Evolutionary conservation across 352 stramenopile genomes (phyloP).

Genomic region (Phytophthora kernoviae): DNA sequence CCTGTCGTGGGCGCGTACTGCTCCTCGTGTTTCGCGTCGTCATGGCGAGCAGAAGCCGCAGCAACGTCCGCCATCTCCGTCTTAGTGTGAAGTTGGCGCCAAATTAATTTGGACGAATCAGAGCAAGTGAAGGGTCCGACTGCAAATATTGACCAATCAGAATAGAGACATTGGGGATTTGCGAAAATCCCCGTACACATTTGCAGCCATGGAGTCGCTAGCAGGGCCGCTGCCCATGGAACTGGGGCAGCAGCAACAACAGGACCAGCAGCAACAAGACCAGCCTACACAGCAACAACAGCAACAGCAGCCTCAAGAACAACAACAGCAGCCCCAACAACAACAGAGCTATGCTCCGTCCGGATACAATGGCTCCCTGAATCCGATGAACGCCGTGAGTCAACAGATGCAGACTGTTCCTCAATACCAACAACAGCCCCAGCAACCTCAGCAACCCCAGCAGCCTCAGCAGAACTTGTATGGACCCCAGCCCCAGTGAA

Average conservation of each 20-base stretch:
- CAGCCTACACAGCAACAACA: conserved; percentile 2
- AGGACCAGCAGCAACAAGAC: conserved; percentile 16
- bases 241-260: conserved; percentile 11
- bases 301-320: conserved; percentile 7
- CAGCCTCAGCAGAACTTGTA: conserved; percentile 25
- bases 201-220: conserved; percentile 11
- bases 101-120: too few species aligned
- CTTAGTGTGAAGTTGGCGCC: conserved; percentile 9
- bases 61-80: neutral
- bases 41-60: neutral
- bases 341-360: conserved; percentile 18
- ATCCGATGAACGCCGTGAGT: conserved; percentile 2
- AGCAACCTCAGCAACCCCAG: conserved; percentile 26
- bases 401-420: conserved; percentile 26
- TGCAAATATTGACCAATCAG: too few species aligned
- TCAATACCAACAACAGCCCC: conserved; percentile 22
- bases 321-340: conserved; percentile 7
- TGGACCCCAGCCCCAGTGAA: conserved; percentile 21
- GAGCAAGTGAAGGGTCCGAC: neutral
- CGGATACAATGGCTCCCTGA: conserved; percentile 23
- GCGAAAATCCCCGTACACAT: too few species aligned
- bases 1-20: too few species aligned
- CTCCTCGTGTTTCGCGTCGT: too few species aligned
- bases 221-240: conserved; percentile 12
- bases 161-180: too few species aligned